Evolutionary conservation across 2,329 filamentous ascomycete species (phyloP).

Genomic region (Cordyceps cicadae): DNA sequence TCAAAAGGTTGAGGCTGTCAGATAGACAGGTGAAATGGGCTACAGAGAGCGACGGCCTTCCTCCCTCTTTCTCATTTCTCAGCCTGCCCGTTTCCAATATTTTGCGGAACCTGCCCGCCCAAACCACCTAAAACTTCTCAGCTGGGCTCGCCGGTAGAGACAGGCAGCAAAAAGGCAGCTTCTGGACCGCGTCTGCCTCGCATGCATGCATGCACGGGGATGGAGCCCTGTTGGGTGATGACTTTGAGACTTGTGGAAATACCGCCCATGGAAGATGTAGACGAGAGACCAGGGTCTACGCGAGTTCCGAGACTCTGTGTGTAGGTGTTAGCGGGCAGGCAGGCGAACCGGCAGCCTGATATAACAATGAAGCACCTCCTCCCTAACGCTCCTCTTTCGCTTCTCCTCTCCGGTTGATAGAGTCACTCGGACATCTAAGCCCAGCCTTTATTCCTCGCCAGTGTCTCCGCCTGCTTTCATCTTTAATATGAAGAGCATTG

Average conservation of each 20-base stretch:
- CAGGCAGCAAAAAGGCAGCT: too few species aligned
- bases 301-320: neutral
- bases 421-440: neutral
- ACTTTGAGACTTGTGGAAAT: neutral
- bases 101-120: too few species aligned
- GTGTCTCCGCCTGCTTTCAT: neutral
- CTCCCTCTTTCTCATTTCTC: too few species aligned
- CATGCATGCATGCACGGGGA: too few species aligned
- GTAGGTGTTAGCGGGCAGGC: neutral
- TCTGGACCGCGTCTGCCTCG: too few species aligned
- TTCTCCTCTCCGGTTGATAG: neutral
- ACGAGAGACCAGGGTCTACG: neutral
- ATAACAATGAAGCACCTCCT: neutral
- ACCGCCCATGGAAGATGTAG: neutral
- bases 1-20: neutral
- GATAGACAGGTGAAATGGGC: neutral
- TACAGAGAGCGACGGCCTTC: neutral
- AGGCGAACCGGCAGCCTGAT: neutral
- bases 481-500: neutral
- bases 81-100: neutral
- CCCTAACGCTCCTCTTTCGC: neutral
- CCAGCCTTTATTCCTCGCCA: neutral
- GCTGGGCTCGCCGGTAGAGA: neutral
- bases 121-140: too few species aligned
- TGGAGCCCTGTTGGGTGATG: too few species aligned